Evolutionary conservation across 1,139 yeast genomes (phyloP), one percentile per base, ranked within the genome.

Genomic region (Suhomyces atakaporum): DNA sequence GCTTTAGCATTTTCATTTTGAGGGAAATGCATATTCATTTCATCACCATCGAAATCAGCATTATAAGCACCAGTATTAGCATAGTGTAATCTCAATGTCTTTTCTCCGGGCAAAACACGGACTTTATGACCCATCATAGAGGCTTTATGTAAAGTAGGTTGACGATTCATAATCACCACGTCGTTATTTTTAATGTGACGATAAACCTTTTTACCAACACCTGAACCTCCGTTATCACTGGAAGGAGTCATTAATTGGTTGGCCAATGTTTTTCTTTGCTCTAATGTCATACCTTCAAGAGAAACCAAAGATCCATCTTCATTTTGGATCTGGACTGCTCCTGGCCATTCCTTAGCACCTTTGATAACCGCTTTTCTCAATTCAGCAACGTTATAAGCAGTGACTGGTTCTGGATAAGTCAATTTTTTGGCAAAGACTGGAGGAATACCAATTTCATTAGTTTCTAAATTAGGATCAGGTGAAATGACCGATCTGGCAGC

Each of bases 121-220:
- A 92, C 98, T 59, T 84, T 87, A 67, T 94, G 99, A 51, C 98
- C 98, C 99, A 94, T 94, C 96, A 94, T 94, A 19, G 98, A 94
- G 35, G 98, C 98, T 67, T 94, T 94, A 71, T 94, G 99, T 62
- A 94, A 77, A 15, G 98, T 90, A 35, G 99, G 98, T 71, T 94
- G 99, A 72, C 99, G 89, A 69, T 94, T 94, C 97, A 94, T 92
- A 32, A 94, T 67, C 28, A 94, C 98, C 45, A 92, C 94, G 66
- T 94, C 99, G 47, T 89, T 84, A 66, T 94, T 90, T 47, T 85
- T 84, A 58, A 94, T 87, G 58, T 94, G 98, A 61, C 98, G 81
- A 62, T 75, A 84, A 31, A 94, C 98, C 66, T 92, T 94, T 60
- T 94, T 94, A 69, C 88, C 89, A 44, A 85, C 68, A 28, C 84